Evolutionary conservation across 192 early-diverging fungal species (phyloP).

Genomic region (Geosiphon pyriformis): DNA sequence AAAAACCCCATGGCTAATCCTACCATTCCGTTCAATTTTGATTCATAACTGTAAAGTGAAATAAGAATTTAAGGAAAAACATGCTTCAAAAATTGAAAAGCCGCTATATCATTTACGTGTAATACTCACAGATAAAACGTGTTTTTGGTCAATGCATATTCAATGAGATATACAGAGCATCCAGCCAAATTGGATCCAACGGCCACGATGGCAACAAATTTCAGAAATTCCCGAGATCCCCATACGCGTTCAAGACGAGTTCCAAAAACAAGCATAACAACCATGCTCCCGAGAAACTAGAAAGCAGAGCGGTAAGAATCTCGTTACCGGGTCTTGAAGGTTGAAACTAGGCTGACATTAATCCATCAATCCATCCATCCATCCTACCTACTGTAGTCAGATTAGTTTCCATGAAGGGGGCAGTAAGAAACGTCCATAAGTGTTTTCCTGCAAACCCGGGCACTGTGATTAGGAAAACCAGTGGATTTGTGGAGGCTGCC

Average conservation of each 20-base stretch:
- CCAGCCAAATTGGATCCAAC: constrained; percentile 47
- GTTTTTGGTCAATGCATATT: constrained; percentile 50
- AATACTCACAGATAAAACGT: constrained; percentile 49
- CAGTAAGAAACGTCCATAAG: constrained; percentile 57
- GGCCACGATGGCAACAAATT: constrained; percentile 57
- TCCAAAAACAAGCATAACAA: constrained; percentile 50
- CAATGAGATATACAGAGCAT: constrained; percentile 47
- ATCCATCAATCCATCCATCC: no score
- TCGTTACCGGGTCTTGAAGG: no score
- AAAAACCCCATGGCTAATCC: constrained; percentile 68
- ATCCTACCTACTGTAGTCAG: constrained; percentile 37
- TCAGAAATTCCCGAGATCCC: constrained; percentile 71
- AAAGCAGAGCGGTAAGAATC: no score
- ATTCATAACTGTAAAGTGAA: constrained; percentile 44
- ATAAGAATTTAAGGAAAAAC: neutral
- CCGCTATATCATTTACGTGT: neutral
- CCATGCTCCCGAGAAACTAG: constrained; percentile 40
- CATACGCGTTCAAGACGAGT: constrained; percentile 83
- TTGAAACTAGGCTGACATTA: no score
- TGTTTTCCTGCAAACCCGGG: constrained; percentile 30
- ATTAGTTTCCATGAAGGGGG: constrained; percentile 51
- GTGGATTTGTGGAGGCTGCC: neutral
- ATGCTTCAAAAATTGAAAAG: neutral
- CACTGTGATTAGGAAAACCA: constrained; percentile 25
- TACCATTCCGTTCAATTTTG: constrained; percentile 65